Base-by-base conservation (phyloP, 1,284 basidiomycete species). In the Cryptococcus sp. region DNA sequence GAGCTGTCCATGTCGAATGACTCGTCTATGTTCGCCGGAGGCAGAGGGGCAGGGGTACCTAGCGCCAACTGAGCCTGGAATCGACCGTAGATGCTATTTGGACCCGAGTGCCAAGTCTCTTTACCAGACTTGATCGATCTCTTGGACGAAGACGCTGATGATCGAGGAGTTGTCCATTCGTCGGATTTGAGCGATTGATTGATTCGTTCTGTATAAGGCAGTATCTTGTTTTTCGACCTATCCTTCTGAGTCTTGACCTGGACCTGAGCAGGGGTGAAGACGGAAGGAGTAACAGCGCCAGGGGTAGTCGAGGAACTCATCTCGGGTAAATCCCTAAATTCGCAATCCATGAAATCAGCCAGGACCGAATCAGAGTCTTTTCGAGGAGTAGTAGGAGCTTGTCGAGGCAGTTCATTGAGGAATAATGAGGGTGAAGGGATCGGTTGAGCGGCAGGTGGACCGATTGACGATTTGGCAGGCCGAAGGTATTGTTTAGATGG, bases 391-490 rank as follows among this genome's bases (percentile, higher is more conserved):
- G 48, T 49, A 1, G 62, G 62, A 9, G 62, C 62, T 16, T 49
- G 43, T 21, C 62, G 41, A 7, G 62, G 62, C 51, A 59, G 48
- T 24, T 59, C 53, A 14, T 48, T 36, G 34, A 62, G 51, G 32
- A 62, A 62, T 7, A 45, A 24, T 1, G 43, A 48, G 14, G 62
- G 62, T 9, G 50, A 54, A 2, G 54, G 44, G 16, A 49, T 46
- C 4, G 50, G 45, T 36, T 54, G 52, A 11, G 55, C 46, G 18
- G 52, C 52, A 14, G 60, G 62, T 40, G 49, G 55, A 31, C 62
- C 62, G 31, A 64, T 62, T 7, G 58, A 59, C 14, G 45, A 54
- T 48, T 64, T 64, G 0, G 58, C 56, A 9, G 62, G 60, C 28
- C 62, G 31, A 18, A 49, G 39, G n/a, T 52, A 48, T 40, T 18